A percentile compares a stretch with the other conserved stretches of the same genome.
Conservation (phyloP, 257 asterid species). For the Rehmannia glutinosa region DNA sequence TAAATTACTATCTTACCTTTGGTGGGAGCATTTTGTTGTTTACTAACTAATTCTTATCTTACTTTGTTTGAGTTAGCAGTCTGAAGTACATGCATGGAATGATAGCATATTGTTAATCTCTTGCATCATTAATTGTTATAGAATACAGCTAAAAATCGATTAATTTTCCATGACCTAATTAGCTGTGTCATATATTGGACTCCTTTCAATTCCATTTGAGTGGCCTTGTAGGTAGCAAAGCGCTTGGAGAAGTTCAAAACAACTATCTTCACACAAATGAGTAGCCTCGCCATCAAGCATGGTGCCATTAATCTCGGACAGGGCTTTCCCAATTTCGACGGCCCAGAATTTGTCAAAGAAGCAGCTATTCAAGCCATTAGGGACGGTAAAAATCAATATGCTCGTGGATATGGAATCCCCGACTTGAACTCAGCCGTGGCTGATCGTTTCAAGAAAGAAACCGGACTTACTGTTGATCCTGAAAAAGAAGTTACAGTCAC, state of each 20-base stretch:
- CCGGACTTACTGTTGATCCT: slow-evolving; percentile 67
- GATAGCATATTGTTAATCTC: not conserved
- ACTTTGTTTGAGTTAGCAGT: not conserved
- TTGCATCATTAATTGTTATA: not conserved
- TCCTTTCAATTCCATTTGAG: not conserved
- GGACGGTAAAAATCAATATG: slow-evolving; percentile 85
- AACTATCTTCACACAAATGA: slow-evolving; percentile 97
- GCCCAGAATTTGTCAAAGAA: slow-evolving; percentile 95
- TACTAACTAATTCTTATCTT: not conserved
- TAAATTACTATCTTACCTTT: not conserved
- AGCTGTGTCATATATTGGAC: not conserved
- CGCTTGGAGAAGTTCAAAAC: slow-evolving; percentile 96
- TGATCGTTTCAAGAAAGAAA: slow-evolving; percentile 76
- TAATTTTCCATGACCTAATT: not conserved
- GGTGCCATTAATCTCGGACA: slow-evolving; percentile 97
- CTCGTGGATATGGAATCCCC: slow-evolving; percentile 95
- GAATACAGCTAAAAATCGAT: not conserved
- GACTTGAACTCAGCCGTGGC: slow-evolving; percentile 85
- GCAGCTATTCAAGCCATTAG: slow-evolving; percentile 87
- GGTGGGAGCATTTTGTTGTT: not conserved
- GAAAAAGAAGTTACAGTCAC: slow-evolving; percentile 91
- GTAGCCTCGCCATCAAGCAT: slow-evolving; percentile 83
- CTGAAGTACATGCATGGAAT: not conserved
- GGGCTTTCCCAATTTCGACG: slow-evolving; percentile 98
- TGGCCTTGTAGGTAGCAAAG: slow-evolving; percentile 62